Evolutionary conservation across 352 stramenopile species (phyloP), one percentile per base, ranked within the genome.

Genomic region (Globisporangium orthogonon): DNA sequence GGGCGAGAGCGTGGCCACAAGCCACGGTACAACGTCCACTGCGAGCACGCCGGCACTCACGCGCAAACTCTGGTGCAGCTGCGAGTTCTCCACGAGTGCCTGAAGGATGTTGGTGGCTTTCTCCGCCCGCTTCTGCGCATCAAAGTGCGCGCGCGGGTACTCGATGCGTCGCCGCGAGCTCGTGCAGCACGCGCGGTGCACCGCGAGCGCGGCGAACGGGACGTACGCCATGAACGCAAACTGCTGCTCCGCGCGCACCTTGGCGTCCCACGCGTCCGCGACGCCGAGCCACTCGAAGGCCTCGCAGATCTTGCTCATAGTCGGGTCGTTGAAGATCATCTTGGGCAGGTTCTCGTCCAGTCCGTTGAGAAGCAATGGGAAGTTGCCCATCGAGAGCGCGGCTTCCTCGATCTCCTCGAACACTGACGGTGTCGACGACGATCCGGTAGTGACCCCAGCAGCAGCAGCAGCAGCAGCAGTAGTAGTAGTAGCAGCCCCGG

Each of bases 241-340:
- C 61, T 93, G 83, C 54, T 93, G 83, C 18, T 92, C 79, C 4
- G 68, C 52, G 13, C 71, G 74, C 33, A 80, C 70, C n/a, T 65
- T 65, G 39, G 62, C 74, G 18, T 92, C 80, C 67, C 80, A 91
- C 31, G 75, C 67, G 65, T 93, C 85, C 2, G 85, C 85, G 49
- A 91, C 67, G 7, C 79, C 83, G 54, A 95, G 80, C 83, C 85
- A 95, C 64, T 95, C 81, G 54, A 92, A 89, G 3, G 86, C 72
- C 18, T 83, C 67, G 58, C 79, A 87, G 23, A 92, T 70, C 53
- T 93, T 93, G 60, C 78, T 87, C 75, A 95, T 83, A 3, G 85
- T 92, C 31, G 91, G 88, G 71, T 97, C 88, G 58, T 89, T 97
- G 62, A 94, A 96, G 33, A 88, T 84, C 62, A 96, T 85, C 55